Conservation (phyloP, 2,329 filamentous ascomycete species). For the Pseudogymnoascus sp. region DNA sequence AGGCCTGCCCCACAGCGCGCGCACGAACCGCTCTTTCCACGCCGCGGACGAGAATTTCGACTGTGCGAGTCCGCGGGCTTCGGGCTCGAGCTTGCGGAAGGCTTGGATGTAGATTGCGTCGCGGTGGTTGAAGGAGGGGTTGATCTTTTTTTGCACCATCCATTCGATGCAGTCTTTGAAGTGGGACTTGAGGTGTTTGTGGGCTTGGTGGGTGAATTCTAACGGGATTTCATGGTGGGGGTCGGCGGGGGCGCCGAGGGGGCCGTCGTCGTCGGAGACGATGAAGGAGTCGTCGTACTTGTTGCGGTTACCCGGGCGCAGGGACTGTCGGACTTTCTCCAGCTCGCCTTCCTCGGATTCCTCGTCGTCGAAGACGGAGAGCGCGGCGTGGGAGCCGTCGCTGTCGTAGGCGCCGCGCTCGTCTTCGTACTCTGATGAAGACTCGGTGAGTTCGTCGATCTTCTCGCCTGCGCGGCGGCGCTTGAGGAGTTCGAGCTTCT, state of each 20-base stretch:
- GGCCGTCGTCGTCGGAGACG: conserved; percentile 46
- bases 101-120: conserved; percentile 60
- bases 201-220: conserved; percentile 57
- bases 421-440: conserved; percentile 16
- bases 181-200: conserved; percentile 61
- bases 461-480: conserved; percentile 34
- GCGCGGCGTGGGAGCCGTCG: conserved; percentile 28
- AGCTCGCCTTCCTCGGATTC: conserved; percentile 34
- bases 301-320: conserved; percentile 12
- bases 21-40: conserved; percentile 61
- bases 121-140: conserved; percentile 57
- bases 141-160: conserved; percentile 73
- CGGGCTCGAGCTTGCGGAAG: conserved; percentile 64
- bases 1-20: conserved; percentile 57
- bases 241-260: conserved; percentile 47
- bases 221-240: conserved; percentile 49
- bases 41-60: conserved; percentile 65
- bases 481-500: conserved; percentile 33
- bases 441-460: conserved; percentile 30
- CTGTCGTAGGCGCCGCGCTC: conserved; percentile 16
- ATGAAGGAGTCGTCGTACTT: conserved; percentile 48
- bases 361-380: conserved; percentile 45
- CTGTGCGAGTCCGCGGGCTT: conserved; percentile 57
- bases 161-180: conserved; percentile 70
- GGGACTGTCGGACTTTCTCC: conserved; percentile 10